phyloP scores from a whole-genome alignment of 208 protist genomes.

The Acanthamoeba sp. region DNA sequence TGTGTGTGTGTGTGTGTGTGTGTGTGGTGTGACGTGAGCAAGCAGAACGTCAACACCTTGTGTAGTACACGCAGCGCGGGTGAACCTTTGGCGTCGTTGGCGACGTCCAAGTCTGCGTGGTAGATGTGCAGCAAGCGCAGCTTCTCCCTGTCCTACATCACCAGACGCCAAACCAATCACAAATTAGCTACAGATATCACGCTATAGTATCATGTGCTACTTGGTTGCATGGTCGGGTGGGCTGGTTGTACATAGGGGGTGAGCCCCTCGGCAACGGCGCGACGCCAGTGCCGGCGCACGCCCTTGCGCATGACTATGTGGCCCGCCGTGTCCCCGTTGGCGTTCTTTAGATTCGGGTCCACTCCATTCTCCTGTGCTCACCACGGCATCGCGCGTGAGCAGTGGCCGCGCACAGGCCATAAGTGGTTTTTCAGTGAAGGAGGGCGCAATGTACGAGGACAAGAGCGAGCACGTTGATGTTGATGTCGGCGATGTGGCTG shows the following conservation, averaged over 20 bases:
- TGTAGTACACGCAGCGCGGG: too few relatives aligned
- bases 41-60: too few relatives aligned
- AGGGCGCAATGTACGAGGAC: neutral
- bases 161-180: too few relatives aligned
- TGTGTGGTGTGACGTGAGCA: too few relatives aligned
- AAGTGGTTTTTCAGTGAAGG: too few relatives aligned
- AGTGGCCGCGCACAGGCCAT: too few relatives aligned
- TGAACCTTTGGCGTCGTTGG: neutral
- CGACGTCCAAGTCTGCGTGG: neutral
- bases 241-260: neutral
- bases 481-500: constrained; percentile 30
- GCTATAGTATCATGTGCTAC: too few relatives aligned
- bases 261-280: constrained; percentile 17
- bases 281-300: neutral
- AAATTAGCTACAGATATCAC: too few relatives aligned
- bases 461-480: constrained; percentile 21
- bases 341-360: neutral
- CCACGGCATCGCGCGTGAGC: too few relatives aligned
- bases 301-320: constrained; percentile 43
- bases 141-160: constrained; percentile 41
- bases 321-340: neutral
- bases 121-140: constrained; percentile 2
- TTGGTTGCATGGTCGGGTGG: too few relatives aligned
- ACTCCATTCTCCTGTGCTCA: neutral
- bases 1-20: too few relatives aligned